Base-by-base conservation (phyloP, 1,284 basidiomycete genomes). In the Hemileia vastatrix region DNA sequence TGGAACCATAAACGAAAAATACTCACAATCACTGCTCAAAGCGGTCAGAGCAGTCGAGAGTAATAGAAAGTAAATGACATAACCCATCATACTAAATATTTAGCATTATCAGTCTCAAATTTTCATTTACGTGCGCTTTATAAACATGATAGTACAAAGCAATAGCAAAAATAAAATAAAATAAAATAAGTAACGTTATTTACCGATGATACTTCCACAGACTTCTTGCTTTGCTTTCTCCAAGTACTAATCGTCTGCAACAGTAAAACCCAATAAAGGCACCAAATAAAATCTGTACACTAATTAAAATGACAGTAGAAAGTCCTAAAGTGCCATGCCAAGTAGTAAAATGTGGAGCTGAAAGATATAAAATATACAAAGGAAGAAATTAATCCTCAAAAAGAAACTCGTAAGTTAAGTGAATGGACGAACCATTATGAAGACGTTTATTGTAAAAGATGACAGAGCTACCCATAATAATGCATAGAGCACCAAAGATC, bases 121-220 rank as follows among this genome's bases (percentile, higher is more conserved):
- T 3, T 43, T 1, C n/a, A 8, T 40, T 31, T n/a, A n/a, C n/a
- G 23, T n/a, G 18, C 19, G 27, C 2, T 13, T 6, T 3, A 6
- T 18, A 21, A 8, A 3, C 3, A 54, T 15, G 5, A 3, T 5
- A 18, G n/a, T n/a, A 4, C 32, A n/a, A 11, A 8, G 45, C n/a
- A 19, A 13, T 19, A 44, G 4, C 15, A 19, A 32, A 21, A 13
- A 18, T 47, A 18, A 4, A 11, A 13, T 3, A 24, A 33, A 8
- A 40, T 15, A 19, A 24, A 49, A n/a, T 4, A 21, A 54, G 31
- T n/a, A n/a, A n/a, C n/a, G n/a, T n/a, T 48, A 8, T 52, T 3
- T 13, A 63, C 60, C 60, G 47, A 48, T 63, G 60, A 49, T 56
- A 63, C 33, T 56, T 55, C 60, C 60, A 63, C 15, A 63, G 23